Evolutionary conservation across 805 yeast species (phyloP).

Genomic region (Zygosaccharomyces gambellarensis): DNA sequence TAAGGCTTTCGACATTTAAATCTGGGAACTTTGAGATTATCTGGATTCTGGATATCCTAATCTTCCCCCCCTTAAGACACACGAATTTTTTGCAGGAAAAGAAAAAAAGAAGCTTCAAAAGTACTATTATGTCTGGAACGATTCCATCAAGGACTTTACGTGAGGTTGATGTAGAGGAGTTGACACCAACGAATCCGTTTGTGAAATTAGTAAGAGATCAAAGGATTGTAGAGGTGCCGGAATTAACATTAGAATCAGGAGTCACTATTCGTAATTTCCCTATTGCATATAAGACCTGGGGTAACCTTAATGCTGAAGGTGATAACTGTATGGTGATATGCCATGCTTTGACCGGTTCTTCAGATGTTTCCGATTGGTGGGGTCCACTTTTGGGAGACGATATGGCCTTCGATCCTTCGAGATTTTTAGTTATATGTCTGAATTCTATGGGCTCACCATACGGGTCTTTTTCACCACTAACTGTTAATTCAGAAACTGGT

Average conservation of each 20-base stretch:
- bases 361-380: constrained; percentile 99
- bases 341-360: constrained; percentile 93
- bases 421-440: constrained; percentile 79
- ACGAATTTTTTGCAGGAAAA: not conserved
- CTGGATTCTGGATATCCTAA: not conserved
- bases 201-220: constrained; percentile 70
- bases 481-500: constrained; percentile 71
- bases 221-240: constrained; percentile 71
- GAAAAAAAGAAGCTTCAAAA: not conserved
- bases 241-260: constrained; percentile 75
- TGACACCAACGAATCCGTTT: constrained; percentile 50
- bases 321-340: constrained; percentile 86
- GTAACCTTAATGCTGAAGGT: constrained; percentile 61
- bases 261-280: constrained; percentile 67
- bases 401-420: constrained; percentile 80
- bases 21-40: too few relatives aligned
- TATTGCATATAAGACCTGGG: constrained; percentile 96
- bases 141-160: constrained; percentile 14
- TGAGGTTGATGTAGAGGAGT: constrained; percentile 23
- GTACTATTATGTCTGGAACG: constrained; percentile 17
- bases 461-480: constrained; percentile 89
- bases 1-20: too few relatives aligned
- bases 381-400: constrained; percentile 87
- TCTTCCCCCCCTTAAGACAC: not conserved
- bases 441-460: constrained; percentile 96